Conservation (phyloP, 2,329 filamentous ascomycete species). For the Shiraia sp. region DNA sequence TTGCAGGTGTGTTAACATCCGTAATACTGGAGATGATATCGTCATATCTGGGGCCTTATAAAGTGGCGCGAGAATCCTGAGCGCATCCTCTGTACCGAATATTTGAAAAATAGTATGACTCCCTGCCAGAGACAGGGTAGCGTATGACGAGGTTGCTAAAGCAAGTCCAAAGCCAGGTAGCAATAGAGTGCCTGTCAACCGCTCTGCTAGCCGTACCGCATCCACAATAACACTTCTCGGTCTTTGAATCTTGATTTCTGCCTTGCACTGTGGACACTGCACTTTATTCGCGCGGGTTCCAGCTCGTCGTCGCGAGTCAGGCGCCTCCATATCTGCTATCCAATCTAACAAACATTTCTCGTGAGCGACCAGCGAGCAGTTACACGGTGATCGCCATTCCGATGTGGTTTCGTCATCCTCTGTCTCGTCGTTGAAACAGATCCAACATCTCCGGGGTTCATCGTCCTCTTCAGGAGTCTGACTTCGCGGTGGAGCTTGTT, state of each 20-base stretch:
- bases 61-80: conserved; percentile 55
- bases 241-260: conserved; percentile 74
- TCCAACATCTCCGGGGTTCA: conserved; percentile 65
- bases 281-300: conserved; percentile 61
- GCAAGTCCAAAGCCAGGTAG: conserved; percentile 66
- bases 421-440: conserved; percentile 68
- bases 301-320: conserved; percentile 55
- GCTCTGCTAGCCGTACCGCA: conserved; percentile 63
- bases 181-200: conserved; percentile 61
- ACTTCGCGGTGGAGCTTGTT: conserved; percentile 16
- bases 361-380: conserved; percentile 87
- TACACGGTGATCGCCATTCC: conserved; percentile 85
- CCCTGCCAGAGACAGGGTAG: conserved; percentile 59
- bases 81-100: conserved; percentile 66
- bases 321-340: conserved; percentile 85
- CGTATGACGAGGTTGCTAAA: conserved; percentile 51
- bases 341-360: conserved; percentile 88
- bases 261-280: conserved; percentile 87
- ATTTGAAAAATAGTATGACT: conserved; percentile 66
- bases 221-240: conserved; percentile 75
- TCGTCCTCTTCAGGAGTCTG: conserved; percentile 26
- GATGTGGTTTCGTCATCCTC: conserved; percentile 65
- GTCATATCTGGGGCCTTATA: conserved; percentile 39
- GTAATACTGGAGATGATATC: conserved; percentile 36
- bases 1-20: conserved; percentile 31